Evolutionary conservation across 2,329 filamentous ascomycete species (phyloP), one percentile per base, ranked within the genome.

Genomic region (Rhytidhysteron rufulum): DNA sequence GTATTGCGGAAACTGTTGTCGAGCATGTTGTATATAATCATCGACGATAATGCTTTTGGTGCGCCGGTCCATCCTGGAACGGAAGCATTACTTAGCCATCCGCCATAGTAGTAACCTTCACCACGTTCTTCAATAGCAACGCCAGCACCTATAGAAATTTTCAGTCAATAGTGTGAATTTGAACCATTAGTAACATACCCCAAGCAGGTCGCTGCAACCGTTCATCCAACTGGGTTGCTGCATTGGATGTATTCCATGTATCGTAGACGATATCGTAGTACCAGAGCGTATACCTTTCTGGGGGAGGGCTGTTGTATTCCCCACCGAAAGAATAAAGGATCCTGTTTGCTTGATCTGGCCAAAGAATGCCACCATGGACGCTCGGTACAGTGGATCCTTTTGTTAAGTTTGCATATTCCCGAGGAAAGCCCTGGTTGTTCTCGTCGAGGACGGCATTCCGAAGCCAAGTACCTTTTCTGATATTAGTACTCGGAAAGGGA

Each of bases 241-340:
- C n/a, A n/a, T n/a, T 3, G 63, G 65, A 35, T 3, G 72, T 61
- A 6, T 61, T 65, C 79, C 79, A 82, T 15, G 68, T 60, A 44
- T 80, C 62, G 43, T 74, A 64, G 24, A 80, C 51, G 4, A 73
- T 63, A 42, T 83, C 79, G 55, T 77, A 82, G 4, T 67, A 63
- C 57, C 74, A 78, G 4, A 82, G 65, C 8, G 58, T 56, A 9
- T 34, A 44, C n/a, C 46, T 48, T 11, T 37, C 37, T 15, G 37
- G 37, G 4, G 33, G n/a, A 11, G 18, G 47, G 40, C 34, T 42
- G 5, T 41, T 37, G 17, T 74, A 75, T 48, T 80, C 74, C 31
- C 80, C 79, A 21, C 78, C 79, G 49, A 74, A 83, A 1, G 79
- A 62, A 53, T 79, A 82, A 32, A 83, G 70, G n/a, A 72, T 62